Evolutionary conservation across 208 protist genomes (phyloP).

Genomic region (Eutreptiella sp.): DNA sequence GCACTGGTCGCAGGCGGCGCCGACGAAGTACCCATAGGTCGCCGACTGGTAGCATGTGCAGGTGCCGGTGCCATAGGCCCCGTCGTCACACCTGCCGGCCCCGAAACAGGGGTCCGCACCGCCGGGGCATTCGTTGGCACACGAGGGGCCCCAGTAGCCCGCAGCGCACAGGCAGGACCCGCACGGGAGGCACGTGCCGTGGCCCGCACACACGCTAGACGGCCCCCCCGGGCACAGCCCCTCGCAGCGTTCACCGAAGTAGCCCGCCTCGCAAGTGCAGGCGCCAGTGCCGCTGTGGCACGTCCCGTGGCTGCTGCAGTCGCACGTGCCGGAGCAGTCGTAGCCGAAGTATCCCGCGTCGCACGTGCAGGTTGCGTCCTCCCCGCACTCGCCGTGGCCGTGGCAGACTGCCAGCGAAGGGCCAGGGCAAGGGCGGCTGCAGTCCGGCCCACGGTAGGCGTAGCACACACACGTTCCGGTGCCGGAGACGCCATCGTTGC

Average conservation of each 20-base stretch:
- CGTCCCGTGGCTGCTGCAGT: not conserved
- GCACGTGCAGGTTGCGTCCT: conserved; percentile 9
- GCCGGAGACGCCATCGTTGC: conserved; percentile 15
- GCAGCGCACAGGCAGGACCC: conserved; percentile 11
- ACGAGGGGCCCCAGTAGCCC: conserved; percentile 19
- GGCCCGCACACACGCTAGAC: not conserved
- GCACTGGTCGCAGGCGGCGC: not conserved
- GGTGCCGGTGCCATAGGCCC: conserved; percentile 3
- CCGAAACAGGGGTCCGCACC: not conserved
- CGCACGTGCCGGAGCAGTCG: conserved; percentile 54
- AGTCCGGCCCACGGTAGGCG: conserved; percentile 16
- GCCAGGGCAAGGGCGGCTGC: conserved; percentile 9
- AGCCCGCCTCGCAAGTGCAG: conserved; percentile 17
- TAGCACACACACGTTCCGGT: conserved; percentile 17
- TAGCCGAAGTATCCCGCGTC: conserved; percentile 45
- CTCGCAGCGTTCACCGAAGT: conserved; percentile 14
- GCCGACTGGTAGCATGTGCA: conserved; percentile 10
- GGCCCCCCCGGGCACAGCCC: not conserved
- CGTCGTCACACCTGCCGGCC: conserved; percentile 20
- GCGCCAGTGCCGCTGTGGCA: conserved; percentile 13
- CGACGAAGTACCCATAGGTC: not conserved
- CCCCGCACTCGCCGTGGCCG: not conserved
- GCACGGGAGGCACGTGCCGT: not conserved
- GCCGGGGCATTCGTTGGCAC: conserved; percentile 3
- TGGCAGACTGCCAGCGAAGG: too few relatives aligned